Evolutionary conservation across 768 basidiomycete genomes (phyloP).

Genomic region (Dendrothele bispora): DNA sequence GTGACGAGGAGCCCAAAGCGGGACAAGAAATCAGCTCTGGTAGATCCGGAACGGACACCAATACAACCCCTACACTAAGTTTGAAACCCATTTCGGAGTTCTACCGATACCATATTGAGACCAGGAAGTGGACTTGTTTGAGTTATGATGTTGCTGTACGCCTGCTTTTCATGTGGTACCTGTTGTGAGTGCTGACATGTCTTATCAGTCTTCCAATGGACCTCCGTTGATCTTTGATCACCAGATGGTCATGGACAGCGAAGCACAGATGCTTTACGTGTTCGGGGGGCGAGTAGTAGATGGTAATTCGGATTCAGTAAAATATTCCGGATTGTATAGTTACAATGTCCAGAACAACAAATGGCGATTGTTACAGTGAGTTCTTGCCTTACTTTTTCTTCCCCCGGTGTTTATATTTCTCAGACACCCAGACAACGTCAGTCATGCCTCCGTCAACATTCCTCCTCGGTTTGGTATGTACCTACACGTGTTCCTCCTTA

Average conservation of each 20-base stretch:
- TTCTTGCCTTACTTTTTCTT: slow-evolving; percentile 1
- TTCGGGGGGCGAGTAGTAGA: slow-evolving; percentile 76
- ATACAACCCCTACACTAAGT: slow-evolving; percentile 13
- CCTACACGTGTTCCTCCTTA: neutral
- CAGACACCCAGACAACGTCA: neutral
- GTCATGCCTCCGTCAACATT: slow-evolving; percentile 38
- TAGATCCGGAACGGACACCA: too few relatives aligned
- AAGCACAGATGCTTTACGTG: slow-evolving; percentile 69
- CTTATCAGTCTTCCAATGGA: slow-evolving; percentile 55
- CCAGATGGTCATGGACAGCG: slow-evolving; percentile 76
- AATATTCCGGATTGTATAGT: slow-evolving; percentile 73
- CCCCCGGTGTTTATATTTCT: neutral
- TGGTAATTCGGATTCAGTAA: slow-evolving; percentile 56
- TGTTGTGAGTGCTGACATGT: neutral
- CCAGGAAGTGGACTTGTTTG: slow-evolving; percentile 74
- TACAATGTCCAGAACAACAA: slow-evolving; percentile 64
- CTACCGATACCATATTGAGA: slow-evolving; percentile 71
- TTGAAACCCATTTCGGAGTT: slow-evolving; percentile 59
- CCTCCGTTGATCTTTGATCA: slow-evolving; percentile 79
- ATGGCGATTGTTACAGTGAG: slow-evolving; percentile 73
- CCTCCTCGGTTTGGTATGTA: slow-evolving; percentile 60
- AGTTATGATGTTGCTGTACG: slow-evolving; percentile 67
- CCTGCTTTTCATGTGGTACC: slow-evolving; percentile 2
- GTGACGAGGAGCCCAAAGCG: slow-evolving; percentile 43
- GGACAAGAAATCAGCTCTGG: slow-evolving; percentile 20